Conservation (phyloP, 305 asterid genomes). For the Fraxinus latifolia region DNA sequence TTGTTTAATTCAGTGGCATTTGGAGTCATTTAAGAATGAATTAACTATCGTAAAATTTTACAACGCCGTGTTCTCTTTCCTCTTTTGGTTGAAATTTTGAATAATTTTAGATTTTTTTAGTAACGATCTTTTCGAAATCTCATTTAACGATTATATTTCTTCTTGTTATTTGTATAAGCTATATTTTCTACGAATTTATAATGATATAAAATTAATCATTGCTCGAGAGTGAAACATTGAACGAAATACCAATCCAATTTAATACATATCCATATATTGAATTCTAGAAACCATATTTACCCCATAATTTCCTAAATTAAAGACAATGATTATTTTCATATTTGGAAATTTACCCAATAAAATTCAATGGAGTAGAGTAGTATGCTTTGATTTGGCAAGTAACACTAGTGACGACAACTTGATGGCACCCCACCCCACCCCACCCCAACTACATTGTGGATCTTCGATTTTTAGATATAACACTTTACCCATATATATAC, state of each 20-base stretch:
- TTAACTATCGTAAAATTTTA: neutral
- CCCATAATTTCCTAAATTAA: neutral
- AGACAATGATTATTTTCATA: neutral
- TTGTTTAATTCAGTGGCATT: neutral
- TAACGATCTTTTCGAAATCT: neutral
- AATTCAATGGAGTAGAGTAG: constrained; percentile 27
- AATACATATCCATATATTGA: neutral
- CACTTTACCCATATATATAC: neutral
- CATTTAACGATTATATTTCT: too few species aligned
- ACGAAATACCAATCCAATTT: neutral
- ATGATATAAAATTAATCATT: neutral
- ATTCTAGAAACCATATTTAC: neutral
- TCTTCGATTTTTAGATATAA: constrained; percentile 26
- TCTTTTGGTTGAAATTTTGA: neutral
- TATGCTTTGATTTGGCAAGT: constrained; percentile 11
- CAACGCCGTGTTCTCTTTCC: too few species aligned
- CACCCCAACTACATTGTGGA: constrained; percentile 28
- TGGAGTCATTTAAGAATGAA: neutral
- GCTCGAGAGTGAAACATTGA: neutral
- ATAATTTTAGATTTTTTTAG: too few species aligned
- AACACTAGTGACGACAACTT: constrained; percentile 34
- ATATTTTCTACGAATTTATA: too few species aligned
- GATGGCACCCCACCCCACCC: constrained; percentile 25
- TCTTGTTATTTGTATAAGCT: neutral
- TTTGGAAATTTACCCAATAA: constrained; percentile 11